Base-by-base conservation (phyloP, 23 red algal genomes). In the Pyropia haitanensis region DNA sequence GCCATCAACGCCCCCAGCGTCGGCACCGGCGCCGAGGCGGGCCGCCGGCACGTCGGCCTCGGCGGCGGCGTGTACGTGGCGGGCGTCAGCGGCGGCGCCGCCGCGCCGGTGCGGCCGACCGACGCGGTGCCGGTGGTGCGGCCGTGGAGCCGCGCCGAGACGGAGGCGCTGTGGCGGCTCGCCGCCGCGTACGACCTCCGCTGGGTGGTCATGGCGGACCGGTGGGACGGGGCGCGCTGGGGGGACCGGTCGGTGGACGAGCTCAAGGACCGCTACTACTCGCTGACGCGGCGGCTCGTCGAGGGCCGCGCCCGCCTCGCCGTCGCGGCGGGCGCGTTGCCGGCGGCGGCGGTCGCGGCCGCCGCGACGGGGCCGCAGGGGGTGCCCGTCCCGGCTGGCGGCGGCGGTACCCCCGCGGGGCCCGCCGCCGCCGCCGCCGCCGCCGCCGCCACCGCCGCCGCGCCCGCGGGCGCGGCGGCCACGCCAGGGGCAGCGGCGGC, bases 261-360 rank as follows among this genome's bases (percentile, higher is more conserved):
- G 70, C 75, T 95, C 21, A 87, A 88, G 61, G 90, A 95, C 59
- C 90, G 90, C 17, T 98, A 98, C 58, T 98, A 91, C 52, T 76
- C 75, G 52, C 33, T 91, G 19, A 80, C 85, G 15, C 66, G 81
- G 52, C 58, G 58, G 18, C 25, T 98, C 4, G 67, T 86, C 52
- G 85, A 98, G 30, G 18, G 39, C 30, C 80, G 94, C 13, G 56
- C 32, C 20, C 49, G 31, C 17, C 30, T 34, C 31, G 53, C 65
- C 9, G 63, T 58, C 50, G 27, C 54, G 18, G 56, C 53, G 12
- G 56, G 65, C 21, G 61, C 74, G 31, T 61, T 67, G 15, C 39
- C 54, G 51, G 30, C 53, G 28, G 39, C 39, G 39, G 39, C 39
- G 13, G 39, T 46, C 39, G 39, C 39, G 5, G 39, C 39, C 8